These are phyloP conservation scores for Pseudopyricularia cyperi DNA, from an alignment of 2,329 filamentous ascomycete genomes.

Conservation along the genomic window DNA sequence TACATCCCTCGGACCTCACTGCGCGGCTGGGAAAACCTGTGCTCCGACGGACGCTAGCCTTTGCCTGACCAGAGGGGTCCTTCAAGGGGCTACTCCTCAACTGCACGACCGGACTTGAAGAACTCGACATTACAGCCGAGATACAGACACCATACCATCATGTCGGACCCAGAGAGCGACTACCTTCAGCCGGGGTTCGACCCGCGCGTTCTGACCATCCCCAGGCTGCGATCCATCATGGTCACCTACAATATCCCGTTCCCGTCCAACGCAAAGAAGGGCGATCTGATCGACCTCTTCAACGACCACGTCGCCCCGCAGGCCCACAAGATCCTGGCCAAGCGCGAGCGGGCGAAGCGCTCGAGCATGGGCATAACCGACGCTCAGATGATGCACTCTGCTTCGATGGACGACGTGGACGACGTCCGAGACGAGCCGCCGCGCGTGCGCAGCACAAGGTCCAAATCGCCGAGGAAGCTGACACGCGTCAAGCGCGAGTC, in stretches of 20 bases:
- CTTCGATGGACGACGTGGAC: slow-evolving; percentile 30
- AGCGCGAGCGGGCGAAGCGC: slow-evolving; percentile 67
- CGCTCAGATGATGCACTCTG: slow-evolving; percentile 46
- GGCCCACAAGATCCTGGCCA: slow-evolving; percentile 60
- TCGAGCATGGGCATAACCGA: slow-evolving; percentile 76
- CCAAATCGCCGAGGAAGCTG: slow-evolving; percentile 41
- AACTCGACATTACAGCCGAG: no score
- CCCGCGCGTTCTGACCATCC: slow-evolving; percentile 69
- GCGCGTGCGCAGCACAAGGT: slow-evolving; percentile 31
- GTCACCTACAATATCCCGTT: slow-evolving; percentile 80
- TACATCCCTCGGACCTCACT: not conserved
- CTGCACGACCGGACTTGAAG: no score
- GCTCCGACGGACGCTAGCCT: not conserved
- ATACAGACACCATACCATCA: no score
- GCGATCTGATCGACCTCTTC: slow-evolving; percentile 75
- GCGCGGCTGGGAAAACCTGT: not conserved
- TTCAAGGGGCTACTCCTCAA: no score
- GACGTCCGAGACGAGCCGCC: slow-evolving; percentile 37
- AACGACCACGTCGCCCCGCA: slow-evolving; percentile 66
- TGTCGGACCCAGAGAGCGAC: slow-evolving; percentile 56
- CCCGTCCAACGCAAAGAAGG: slow-evolving; percentile 82
- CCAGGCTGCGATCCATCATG: slow-evolving; percentile 79
- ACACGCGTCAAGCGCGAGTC: slow-evolving; percentile 36
- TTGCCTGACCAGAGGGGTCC: not conserved
- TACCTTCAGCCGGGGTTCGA: slow-evolving; percentile 87